Evolutionary conservation across 495 filamentous ascomycete species (phyloP), one percentile per base, ranked within the genome.

Genomic region (Hypoxylon fuscum): DNA sequence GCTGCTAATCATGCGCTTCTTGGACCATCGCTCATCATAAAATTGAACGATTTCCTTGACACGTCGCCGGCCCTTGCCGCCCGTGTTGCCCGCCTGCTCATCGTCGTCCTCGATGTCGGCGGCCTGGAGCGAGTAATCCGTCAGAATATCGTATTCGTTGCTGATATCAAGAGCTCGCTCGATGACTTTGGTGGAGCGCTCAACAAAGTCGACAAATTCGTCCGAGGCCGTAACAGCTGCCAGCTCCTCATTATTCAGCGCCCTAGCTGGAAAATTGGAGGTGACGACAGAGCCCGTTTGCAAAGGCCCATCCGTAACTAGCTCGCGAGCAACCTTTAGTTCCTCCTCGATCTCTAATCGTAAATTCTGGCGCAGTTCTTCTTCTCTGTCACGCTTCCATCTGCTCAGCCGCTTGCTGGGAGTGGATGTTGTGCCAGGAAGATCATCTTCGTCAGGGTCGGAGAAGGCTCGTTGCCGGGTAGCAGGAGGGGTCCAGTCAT

Each of bases 121-220:
- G 8, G 86, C 86, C 46, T 90, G 88, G 2, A 96, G 79, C 40
- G 91, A 89, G 76, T 99, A 99, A 74, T 98, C 92, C 42, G 93
- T 92, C 32, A 99, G 76, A 40, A 99, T 90, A 73, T 99, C 94
- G 73, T 97, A 99, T 47, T 76, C 76, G 64, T 84, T 83, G 63
- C 96, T 87, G 22, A 72, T 66, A 68, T 98, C 94, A 53, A 99
- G 76, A 2, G 96, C 93, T 64, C 93, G 88, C 78, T 99, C 96
- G 66, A 98, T 93, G 42, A 99, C 92, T 79, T 97, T 99, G 40
- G 90, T 93, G 23, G 94, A 97, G 61, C 90, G 84, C 66, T 98
- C 96, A 15, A 99, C 87, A 69, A 99, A 99, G 66, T 96, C 91
- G 59, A 96, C 80, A 70, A 98, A 99, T 37, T 97, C 96, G 14